phyloP scores from a whole-genome alignment of 768 basidiomycete species.

The Epithele typhae region DNA sequence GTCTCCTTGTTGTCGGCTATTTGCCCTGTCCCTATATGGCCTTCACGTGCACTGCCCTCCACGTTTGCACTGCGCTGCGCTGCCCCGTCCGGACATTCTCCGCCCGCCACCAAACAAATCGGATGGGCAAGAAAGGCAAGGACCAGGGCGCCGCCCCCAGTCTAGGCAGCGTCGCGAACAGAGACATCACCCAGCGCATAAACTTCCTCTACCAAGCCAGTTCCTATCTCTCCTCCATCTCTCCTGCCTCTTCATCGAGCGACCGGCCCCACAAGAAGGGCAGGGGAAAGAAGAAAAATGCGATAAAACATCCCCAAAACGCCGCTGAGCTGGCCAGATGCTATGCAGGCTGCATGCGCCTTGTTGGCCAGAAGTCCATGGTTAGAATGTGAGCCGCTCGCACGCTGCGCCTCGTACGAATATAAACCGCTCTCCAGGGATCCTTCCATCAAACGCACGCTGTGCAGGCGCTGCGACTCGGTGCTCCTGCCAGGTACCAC shows the following conservation, averaged over 20 bases:
- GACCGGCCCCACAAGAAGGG: conserved; percentile 4
- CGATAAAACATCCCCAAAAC: conserved; percentile 26
- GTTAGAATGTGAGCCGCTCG: conserved; percentile 59
- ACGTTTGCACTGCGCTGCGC: not conserved
- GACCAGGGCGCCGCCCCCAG: conserved; percentile 46
- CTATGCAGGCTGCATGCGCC: conserved; percentile 63
- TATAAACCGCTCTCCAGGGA: conserved; percentile 45
- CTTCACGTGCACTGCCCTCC: conserved; percentile 1
- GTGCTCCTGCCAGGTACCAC: conserved; percentile 68
- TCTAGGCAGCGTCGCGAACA: conserved; percentile 53
- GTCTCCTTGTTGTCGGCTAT: conserved; percentile 16
- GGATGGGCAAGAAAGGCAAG: conserved; percentile 68
- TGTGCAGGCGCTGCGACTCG: conserved; percentile 66
- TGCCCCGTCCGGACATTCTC: not conserved
- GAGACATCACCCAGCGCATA: conserved; percentile 77
- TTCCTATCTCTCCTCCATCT: conserved; percentile 48
- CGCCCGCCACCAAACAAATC: not conserved
- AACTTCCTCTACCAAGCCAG: conserved; percentile 86
- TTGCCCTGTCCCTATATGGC: conserved; percentile 11
- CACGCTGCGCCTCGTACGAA: not conserved
- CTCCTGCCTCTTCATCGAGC: conserved; percentile 13
- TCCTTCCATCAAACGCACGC: conserved; percentile 74
- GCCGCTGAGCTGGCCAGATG: conserved; percentile 55
- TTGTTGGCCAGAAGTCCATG: conserved; percentile 70
- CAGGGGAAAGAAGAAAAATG: conserved; percentile 20